Conservation (phyloP, 139 green algal species). For the Tetratostichococcus sp. region DNA sequence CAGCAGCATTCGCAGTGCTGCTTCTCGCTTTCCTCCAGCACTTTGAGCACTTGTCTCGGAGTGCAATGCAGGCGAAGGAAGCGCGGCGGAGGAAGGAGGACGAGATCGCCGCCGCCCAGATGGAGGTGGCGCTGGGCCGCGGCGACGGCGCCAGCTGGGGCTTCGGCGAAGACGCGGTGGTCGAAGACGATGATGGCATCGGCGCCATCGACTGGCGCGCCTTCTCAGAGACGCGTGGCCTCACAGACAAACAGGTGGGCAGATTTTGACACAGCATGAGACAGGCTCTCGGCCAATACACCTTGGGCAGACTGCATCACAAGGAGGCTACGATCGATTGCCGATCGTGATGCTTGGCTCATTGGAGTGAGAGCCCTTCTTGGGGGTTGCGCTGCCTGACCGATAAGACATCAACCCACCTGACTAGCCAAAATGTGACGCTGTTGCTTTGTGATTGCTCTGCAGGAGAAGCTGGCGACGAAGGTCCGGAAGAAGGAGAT, state of each 20-base stretch:
- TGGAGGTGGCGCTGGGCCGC: constrained; percentile 29
- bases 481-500: constrained; percentile 77
- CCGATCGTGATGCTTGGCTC: no score
- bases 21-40: no score
- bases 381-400: no score
- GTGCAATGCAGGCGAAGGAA: constrained; percentile 37
- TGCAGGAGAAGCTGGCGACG: constrained; percentile 79
- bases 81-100: constrained; percentile 30
- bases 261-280: no score
- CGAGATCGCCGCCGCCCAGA: constrained; percentile 37
- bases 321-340: no score
- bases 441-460: not conserved
- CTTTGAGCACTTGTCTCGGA: no score
- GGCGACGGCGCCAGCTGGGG: constrained; percentile 48
- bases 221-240: constrained; percentile 33
- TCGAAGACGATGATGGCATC: constrained; percentile 44
- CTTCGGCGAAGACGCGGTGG: constrained; percentile 53
- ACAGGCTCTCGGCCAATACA: no score
- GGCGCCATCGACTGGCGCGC: constrained; percentile 59
- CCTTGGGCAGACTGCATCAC: no score
- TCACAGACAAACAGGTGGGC: constrained; percentile 67
- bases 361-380: no score
- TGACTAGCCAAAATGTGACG: no score
- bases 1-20: no score
- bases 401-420: no score